These are phyloP conservation scores for Podaxis sp. DNA, from an alignment of 768 basidiomycete genomes.

Conservation along the genomic window DNA sequence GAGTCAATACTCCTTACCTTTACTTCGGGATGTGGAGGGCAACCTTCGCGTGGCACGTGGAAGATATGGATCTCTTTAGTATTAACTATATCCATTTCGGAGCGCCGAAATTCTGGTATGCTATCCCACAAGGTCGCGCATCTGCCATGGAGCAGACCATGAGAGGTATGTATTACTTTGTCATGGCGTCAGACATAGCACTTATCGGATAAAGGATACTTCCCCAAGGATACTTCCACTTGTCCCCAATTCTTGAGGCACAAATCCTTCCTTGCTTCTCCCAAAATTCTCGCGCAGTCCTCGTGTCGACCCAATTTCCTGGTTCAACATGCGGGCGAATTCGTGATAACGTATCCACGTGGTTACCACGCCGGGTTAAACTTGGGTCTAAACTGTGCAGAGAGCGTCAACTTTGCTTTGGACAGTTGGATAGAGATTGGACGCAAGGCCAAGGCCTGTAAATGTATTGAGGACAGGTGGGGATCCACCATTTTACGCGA, in stretches of 20 bases:
- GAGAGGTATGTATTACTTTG: constrained; percentile 51
- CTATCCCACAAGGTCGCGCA: constrained; percentile 85
- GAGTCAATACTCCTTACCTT: constrained; percentile 95
- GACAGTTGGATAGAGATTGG: constrained; percentile 93
- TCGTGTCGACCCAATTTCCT: constrained; percentile 81
- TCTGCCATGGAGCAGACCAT: constrained; percentile 83
- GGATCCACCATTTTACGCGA: constrained; percentile 7
- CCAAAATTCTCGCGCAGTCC: constrained; percentile 71
- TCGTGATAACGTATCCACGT: constrained; percentile 90
- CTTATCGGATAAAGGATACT: constrained; percentile 55
- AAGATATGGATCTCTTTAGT: constrained; percentile 98
- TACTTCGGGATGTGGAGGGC: constrained; percentile 99
- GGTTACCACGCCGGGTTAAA: constrained; percentile 99
- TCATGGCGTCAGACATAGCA: not conserved
- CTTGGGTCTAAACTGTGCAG: constrained; percentile 93
- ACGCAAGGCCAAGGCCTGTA: constrained; percentile 69
- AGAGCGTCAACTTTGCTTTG: constrained; percentile 94
- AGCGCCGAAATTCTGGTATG: constrained; percentile 96
- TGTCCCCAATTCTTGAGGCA: constrained; percentile 96
- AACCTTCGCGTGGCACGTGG: constrained; percentile 98
- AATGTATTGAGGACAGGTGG: constrained; percentile 73
- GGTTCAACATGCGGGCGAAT: constrained; percentile 93
- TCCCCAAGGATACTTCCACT: constrained; percentile 77
- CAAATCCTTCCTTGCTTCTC: constrained; percentile 93
- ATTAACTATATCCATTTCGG: constrained; percentile 99